Conservation (phyloP, 2,329 filamentous ascomycete species). For the Fusarium foetens region DNA sequence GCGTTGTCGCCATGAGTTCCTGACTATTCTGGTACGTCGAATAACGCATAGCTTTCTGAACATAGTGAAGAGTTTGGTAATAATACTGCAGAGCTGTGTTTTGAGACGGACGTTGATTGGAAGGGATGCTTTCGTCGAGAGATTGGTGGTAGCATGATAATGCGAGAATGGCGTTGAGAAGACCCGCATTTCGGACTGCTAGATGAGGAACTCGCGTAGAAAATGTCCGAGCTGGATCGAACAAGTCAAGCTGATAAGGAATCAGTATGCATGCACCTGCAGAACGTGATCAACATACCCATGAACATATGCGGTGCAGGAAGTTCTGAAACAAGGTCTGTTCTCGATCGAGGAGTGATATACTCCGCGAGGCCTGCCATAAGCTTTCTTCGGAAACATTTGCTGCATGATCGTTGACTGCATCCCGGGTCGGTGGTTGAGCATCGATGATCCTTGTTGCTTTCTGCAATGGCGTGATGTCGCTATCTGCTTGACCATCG, state of each 20-base stretch:
- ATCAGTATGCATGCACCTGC: neutral
- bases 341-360: slow-evolving; percentile 34
- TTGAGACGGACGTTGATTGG: slow-evolving; percentile 5
- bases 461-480: slow-evolving; percentile 25
- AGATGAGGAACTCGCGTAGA: slow-evolving; percentile 38
- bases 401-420: accelerated
- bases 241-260: slow-evolving; percentile 32
- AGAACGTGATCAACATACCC: slow-evolving; percentile 16
- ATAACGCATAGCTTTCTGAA: slow-evolving; percentile 68
- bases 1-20: slow-evolving; percentile 67
- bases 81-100: slow-evolving; percentile 60
- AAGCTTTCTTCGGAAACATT: slow-evolving; percentile 23
- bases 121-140: neutral
- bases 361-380: slow-evolving; percentile 38
- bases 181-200: slow-evolving; percentile 57
- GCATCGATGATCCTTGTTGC: slow-evolving; percentile 37
- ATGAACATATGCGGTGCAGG: slow-evolving; percentile 40
- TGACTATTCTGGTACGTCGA: slow-evolving; percentile 65
- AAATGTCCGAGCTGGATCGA: slow-evolving; percentile 37
- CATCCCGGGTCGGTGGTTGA: neutral
- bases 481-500: slow-evolving; percentile 1
- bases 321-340: slow-evolving; percentile 41
- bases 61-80: slow-evolving; percentile 70
- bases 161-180: slow-evolving; percentile 68
- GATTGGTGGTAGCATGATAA: slow-evolving; percentile 53